A percentile compares a stretch with the other conserved stretches of the same genome.
phyloP scores from a whole-genome alignment of 176 grass and related monocot species.

The Bothriochloa decipiens region DNA sequence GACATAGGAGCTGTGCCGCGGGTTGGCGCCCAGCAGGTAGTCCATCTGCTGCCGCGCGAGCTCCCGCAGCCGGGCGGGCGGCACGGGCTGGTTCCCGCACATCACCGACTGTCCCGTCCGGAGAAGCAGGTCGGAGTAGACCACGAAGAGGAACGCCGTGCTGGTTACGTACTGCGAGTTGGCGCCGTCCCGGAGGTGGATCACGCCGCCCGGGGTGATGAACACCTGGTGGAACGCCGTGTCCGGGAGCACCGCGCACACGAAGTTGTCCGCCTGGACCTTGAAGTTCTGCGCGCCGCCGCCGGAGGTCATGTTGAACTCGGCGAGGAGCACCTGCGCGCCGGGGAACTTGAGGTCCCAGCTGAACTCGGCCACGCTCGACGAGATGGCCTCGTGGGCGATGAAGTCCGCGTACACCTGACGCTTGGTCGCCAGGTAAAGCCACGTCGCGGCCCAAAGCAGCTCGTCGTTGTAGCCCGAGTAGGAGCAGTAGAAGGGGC shows the following conservation, averaged over 20 bases:
- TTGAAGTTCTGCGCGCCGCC: constrained; percentile 72
- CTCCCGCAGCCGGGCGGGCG: constrained; percentile 54
- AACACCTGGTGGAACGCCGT: constrained; percentile 77
- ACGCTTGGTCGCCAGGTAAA: constrained; percentile 72
- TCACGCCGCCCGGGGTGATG: constrained; percentile 78
- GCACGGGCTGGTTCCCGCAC: constrained; percentile 58
- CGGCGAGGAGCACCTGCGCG: constrained; percentile 79
- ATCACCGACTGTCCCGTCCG: constrained; percentile 57
- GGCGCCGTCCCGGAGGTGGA: constrained; percentile 96
- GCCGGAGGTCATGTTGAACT: constrained; percentile 60
- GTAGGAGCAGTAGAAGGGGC: constrained; percentile 98
- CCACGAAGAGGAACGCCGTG: constrained; percentile 74
- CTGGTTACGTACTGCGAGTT: constrained; percentile 90
- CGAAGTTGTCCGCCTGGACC: constrained; percentile 80
- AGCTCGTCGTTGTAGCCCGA: constrained; percentile 95
- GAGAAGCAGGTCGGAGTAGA: constrained; percentile 72
- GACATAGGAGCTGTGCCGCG: constrained; percentile 71
- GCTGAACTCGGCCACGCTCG: constrained; percentile 93
- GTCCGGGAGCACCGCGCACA: constrained; percentile 82
- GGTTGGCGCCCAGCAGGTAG: constrained; percentile 87
- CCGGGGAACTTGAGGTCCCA: constrained; percentile 97
- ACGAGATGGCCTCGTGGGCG: constrained; percentile 69
- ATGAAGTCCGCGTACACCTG: constrained; percentile 70
- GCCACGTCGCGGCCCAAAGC: constrained; percentile 92
- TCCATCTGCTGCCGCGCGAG: constrained; percentile 95